Percentiles rank a stretch among this genome's conserved stretches.
Evolutionary conservation across 306 rosid genomes (phyloP).

Genomic region (Rosa multiflora): DNA sequence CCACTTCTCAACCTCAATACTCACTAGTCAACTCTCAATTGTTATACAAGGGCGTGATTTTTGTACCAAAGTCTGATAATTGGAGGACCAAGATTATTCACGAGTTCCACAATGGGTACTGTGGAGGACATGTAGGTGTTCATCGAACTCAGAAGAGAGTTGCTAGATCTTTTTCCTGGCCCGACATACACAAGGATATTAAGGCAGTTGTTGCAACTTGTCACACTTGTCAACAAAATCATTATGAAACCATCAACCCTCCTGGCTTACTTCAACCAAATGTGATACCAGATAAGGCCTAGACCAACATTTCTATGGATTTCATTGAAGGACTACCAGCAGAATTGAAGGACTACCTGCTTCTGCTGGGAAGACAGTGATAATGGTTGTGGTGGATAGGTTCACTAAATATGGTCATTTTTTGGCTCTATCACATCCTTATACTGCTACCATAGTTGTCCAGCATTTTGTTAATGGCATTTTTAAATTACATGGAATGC

Average conservation of each 20-base stretch:
- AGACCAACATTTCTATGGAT: neutral
- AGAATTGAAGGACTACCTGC: neutral
- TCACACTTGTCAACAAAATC: neutral
- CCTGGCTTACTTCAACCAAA: neutral
- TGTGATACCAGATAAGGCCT: neutral
- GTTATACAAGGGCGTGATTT: no score
- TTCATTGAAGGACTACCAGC: neutral
- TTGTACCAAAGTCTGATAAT: no score
- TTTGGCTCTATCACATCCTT: neutral
- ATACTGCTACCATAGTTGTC: accelerated
- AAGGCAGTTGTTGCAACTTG: neutral
- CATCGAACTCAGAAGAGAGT: neutral
- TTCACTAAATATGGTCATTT: neutral
- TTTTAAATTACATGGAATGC: no score
- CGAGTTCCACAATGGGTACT: neutral
- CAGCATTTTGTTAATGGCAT: no score
- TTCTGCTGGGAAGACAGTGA: neutral
- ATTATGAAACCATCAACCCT: neutral
- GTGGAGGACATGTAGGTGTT: neutral
- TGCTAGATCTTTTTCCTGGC: neutral
- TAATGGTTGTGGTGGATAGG: neutral
- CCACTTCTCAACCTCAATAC: no score
- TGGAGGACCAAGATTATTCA: no score
- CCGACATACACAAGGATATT: neutral
- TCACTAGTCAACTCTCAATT: no score